Percentiles rank a stretch among this genome's conserved stretches.
Evolutionary conservation across 192 early-diverging fungal species (phyloP).

Genomic region (Podila clonocystis): DNA sequence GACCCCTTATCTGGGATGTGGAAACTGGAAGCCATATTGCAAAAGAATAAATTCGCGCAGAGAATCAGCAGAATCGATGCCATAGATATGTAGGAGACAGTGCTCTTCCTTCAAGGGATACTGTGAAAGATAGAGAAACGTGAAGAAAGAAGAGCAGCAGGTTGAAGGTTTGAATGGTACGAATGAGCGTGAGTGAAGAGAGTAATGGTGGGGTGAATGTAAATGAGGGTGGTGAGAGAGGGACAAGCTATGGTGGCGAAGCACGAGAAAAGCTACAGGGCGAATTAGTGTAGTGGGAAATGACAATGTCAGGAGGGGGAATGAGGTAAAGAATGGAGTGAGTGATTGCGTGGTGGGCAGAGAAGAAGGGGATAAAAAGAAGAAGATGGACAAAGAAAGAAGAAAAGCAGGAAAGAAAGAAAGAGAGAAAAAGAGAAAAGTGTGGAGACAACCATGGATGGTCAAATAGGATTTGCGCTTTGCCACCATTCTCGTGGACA

Average conservation of each 20-base stretch:
- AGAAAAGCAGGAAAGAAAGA: background rate
- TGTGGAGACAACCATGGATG: background rate
- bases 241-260: too few species aligned
- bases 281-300: too few species aligned
- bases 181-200: too few species aligned
- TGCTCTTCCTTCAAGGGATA: background rate
- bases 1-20: background rate
- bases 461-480: background rate
- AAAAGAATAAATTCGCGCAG: conserved; percentile 1
- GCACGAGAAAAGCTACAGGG: too few species aligned
- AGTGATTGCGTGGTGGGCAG: background rate
- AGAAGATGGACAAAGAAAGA: background rate
- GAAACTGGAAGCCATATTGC: conserved; percentile 2
- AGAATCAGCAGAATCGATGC: background rate
- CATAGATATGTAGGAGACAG: background rate
- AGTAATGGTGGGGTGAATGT: too few species aligned
- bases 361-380: background rate
- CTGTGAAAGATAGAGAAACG: background rate
- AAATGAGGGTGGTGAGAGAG: too few species aligned
- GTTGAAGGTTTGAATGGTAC: too few species aligned
- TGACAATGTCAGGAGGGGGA: background rate
- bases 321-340: background rate
- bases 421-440: background rate
- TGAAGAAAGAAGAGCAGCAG: background rate
- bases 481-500: background rate